Conservation (phyloP, 495 filamentous ascomycete species). For the Penicillium cataractarum region DNA sequence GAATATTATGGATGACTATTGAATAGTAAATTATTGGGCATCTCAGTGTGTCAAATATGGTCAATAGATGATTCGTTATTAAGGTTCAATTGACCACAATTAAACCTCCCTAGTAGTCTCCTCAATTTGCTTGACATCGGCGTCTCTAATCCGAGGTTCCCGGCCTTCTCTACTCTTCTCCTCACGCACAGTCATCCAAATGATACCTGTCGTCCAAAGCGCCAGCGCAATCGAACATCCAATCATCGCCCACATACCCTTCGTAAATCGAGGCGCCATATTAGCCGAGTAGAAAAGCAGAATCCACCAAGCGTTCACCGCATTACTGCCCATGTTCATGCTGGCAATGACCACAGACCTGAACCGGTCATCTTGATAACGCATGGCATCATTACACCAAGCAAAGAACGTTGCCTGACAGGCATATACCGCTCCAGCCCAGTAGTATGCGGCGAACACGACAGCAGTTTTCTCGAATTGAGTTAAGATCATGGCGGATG, state of each 20-base stretch:
- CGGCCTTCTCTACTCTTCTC: constrained; percentile 9
- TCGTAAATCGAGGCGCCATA: constrained; percentile 61
- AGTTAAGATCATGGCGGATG: constrained; percentile 51
- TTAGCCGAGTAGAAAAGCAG: constrained; percentile 65
- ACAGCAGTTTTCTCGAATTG: constrained; percentile 43
- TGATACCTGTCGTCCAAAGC: constrained; percentile 53
- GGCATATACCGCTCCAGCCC: constrained; percentile 57
- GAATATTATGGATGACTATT: no score
- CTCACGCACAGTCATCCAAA: constrained; percentile 33
- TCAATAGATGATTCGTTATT: background rate
- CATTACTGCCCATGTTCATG: constrained; percentile 61
- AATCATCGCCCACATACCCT: constrained; percentile 65
- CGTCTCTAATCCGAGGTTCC: background rate
- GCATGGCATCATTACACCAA: constrained; percentile 62
- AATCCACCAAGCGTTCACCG: constrained; percentile 64
- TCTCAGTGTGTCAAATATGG: no score
- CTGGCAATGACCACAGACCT: constrained; percentile 54
- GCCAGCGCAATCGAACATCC: constrained; percentile 53
- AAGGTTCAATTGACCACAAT: no score
- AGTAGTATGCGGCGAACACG: constrained; percentile 58
- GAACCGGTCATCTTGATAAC: constrained; percentile 47
- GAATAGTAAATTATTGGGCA: no score
- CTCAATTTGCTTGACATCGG: background rate
- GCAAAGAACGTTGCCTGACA: constrained; percentile 63
- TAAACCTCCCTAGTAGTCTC: constrained; percentile 2